Evolutionary conservation across 1,284 basidiomycete genomes (phyloP), one percentile per base, ranked within the genome.

Genomic region (Ganoderma sp.): DNA sequence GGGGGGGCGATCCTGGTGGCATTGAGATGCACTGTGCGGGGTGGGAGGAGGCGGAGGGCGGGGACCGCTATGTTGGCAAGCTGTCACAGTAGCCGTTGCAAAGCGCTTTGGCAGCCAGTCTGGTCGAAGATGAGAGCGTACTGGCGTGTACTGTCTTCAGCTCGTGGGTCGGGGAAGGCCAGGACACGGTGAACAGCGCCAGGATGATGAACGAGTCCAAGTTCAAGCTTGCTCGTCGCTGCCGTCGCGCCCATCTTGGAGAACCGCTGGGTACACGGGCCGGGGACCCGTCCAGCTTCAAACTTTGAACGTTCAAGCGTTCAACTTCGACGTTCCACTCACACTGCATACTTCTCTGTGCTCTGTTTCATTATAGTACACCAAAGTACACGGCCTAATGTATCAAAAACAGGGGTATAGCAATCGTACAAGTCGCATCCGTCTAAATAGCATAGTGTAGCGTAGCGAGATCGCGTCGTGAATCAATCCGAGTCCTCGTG

Each of bases 61-160:
- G n/a, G 61, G 43, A 25, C 22, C 54, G 64, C 58, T 65, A 65
- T 65, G 58, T 50, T 65, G 58, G 64, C 58, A 64, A 37, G 8
- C 54, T 57, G 8, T 37, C 34, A 58, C 28, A 12, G 19, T n/a
- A 39, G 22, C 8, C 19, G 12, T 45, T 32, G 32, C 14, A 61
- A 42, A 3, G 58, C 34, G 32, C 15, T 17, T 56, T 56, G 22
- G 22, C 22, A 10, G 48, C 5, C 22, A 52, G 2, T 39, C 37
- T 39, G 15, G 42, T 17, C 6, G 42, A 43, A 14, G 22, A 25
- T 28, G 48, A 22, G 48, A 14, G 9, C n/a, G 48, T 50, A 50
- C 48, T 50, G 48, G 48, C 12, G 48, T 12, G 48, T 22, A n/a
- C 3, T 52, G 12, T 10, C 25, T 52, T 52, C 48, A 52, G 48